A percentile compares a stretch with the other conserved stretches of the same genome.
Evolutionary conservation across 805 yeast genomes (phyloP).

Genomic region (Nakazawaea molendinolei): DNA sequence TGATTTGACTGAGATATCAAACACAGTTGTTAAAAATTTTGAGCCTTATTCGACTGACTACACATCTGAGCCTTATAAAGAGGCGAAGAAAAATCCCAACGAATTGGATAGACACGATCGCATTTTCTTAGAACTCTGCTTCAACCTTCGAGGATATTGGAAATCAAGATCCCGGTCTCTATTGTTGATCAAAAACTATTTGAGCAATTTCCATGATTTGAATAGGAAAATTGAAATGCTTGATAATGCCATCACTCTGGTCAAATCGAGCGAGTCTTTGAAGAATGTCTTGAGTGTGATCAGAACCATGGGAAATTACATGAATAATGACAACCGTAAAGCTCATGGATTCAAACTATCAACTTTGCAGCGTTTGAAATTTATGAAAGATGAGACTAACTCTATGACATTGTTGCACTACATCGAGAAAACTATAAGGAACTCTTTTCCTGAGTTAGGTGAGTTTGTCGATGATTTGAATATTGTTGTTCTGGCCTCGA

Average conservation of each 20-base stretch:
- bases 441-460: conserved; percentile 73
- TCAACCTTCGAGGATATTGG: conserved; percentile 87
- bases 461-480: conserved; percentile 68
- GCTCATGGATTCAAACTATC: conserved; percentile 89
- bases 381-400: conserved; percentile 85
- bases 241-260: conserved; percentile 66
- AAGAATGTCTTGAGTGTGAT: conserved; percentile 75
- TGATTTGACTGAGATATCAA: conserved; percentile 69
- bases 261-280: conserved; percentile 61
- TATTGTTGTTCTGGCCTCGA: conserved; percentile 53
- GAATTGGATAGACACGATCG: conserved; percentile 86
- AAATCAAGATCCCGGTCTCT: conserved; percentile 83
- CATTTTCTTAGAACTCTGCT: conserved; percentile 73
- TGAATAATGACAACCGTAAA: conserved; percentile 90
- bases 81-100: conserved; percentile 63
- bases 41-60: conserved; percentile 79
- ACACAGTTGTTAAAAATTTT: conserved; percentile 60
- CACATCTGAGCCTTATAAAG: conserved; percentile 31
- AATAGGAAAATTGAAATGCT: conserved; percentile 58
- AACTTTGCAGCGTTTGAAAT: conserved; percentile 82
- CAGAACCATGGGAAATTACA: conserved; percentile 87
- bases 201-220: conserved; percentile 72
- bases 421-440: conserved; percentile 83
- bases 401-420: conserved; percentile 87
- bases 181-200: conserved; percentile 59